Conservation (phyloP, 805 yeast genomes). For the Hagleromyces aurorensis region DNA sequence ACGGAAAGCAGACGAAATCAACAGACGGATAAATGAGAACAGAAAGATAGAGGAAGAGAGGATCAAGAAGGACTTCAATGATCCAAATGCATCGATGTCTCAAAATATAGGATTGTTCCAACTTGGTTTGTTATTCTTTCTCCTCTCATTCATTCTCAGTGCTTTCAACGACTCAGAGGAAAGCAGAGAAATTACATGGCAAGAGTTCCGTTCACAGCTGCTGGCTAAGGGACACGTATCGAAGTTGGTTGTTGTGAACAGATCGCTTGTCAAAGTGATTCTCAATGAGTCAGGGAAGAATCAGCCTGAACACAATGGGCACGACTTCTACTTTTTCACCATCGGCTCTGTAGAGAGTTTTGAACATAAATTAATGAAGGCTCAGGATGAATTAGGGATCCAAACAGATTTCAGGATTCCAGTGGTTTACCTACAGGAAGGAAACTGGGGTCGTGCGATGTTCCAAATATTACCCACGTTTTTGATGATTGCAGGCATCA, state of each 20-base stretch:
- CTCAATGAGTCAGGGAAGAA: slow-evolving; percentile 53
- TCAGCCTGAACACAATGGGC: slow-evolving; percentile 31
- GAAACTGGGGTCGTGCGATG: slow-evolving; percentile 53
- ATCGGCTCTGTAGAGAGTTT: slow-evolving; percentile 88
- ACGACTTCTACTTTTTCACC: slow-evolving; percentile 47
- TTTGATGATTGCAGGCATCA: slow-evolving; percentile 79
- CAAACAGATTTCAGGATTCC: slow-evolving; percentile 66
- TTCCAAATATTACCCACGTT: slow-evolving; percentile 84
- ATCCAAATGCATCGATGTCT: slow-evolving; percentile 29
- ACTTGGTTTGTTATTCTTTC: slow-evolving; percentile 27
- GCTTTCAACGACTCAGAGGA: slow-evolving; percentile 27
- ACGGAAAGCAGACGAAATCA: slow-evolving; percentile 11
- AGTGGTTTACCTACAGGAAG: slow-evolving; percentile 67
- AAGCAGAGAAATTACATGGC: slow-evolving; percentile 72
- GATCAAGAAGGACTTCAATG: slow-evolving; percentile 13
- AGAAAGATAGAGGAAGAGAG: slow-evolving; percentile 11
- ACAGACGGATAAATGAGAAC: slow-evolving; percentile 11
- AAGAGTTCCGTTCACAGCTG: slow-evolving; percentile 72
- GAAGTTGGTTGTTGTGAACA: slow-evolving; percentile 68
- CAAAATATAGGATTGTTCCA: slow-evolving; percentile 32
- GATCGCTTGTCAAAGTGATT: slow-evolving; percentile 62
- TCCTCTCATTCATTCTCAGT: slow-evolving; percentile 28
- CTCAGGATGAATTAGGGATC: slow-evolving; percentile 62
- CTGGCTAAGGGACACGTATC: slow-evolving; percentile 73
- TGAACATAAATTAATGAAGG: slow-evolving; percentile 68